Evolutionary conservation across 805 yeast genomes (phyloP), one percentile per base, ranked within the genome.

Genomic region (Starmerella cellae): DNA sequence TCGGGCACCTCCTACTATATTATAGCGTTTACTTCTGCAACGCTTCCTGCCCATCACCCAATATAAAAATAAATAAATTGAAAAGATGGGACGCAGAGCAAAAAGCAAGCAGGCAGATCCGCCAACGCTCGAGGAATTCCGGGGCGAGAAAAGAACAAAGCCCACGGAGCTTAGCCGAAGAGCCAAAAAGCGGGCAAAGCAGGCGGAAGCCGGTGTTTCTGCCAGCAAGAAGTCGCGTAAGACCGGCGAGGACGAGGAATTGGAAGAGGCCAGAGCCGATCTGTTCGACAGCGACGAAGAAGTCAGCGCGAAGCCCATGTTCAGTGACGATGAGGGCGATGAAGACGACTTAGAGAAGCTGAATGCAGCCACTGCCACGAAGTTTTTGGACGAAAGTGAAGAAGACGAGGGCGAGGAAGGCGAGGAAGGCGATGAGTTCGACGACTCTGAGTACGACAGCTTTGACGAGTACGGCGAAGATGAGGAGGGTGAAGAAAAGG

Each of bases 91-190:
- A 61, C 80, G 95, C 74, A 79, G 82, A 68, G 82, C 83, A 45
- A 84, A 80, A 64, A 80, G 83, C 56, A 88, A 83, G 70, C 97
- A 88, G 66, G 91, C 84, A 36, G 82, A 73, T 45, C 97, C 97
- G 53, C 95, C 95, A 28, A 60, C 85, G 5, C 67, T 78, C 48
- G 97, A 88, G 35, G 95, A 88, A 56, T 78, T 87, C 60, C 75
- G 55, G 16, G 60, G 59, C 22, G 60, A 60, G 50, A 54, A 51
- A 35, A 48, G 50, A 14, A 44, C 44, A 46, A 22, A 37, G 6
- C 37, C 45, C 5, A 39, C 39, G 16, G 45, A 41, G 41, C 53
- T 43, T 60, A 59, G 57, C 52, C 51, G 53, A 32, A 52, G 57
- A 5, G 52, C 56, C 36, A 54, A 39, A 32, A 54, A 55, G 41